Evolutionary conservation across 805 yeast species (phyloP).

Genomic region (Ogataea ganodermae): DNA sequence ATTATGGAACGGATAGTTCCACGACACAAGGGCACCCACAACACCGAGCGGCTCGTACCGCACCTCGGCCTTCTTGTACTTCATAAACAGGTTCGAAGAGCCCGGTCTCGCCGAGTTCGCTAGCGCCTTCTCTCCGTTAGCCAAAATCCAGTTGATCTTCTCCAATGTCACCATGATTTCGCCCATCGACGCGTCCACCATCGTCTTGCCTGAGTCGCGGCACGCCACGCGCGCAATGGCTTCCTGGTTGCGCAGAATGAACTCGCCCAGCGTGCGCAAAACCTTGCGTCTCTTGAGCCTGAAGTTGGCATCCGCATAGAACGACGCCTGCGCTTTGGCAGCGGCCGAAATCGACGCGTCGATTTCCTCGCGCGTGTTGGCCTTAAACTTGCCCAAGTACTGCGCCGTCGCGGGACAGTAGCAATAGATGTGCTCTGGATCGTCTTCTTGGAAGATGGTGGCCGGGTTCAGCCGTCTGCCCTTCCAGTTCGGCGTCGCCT

Average conservation of each 20-base stretch:
- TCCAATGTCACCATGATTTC: slow-evolving; percentile 95
- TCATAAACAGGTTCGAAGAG: slow-evolving; percentile 81
- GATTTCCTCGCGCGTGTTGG: slow-evolving; percentile 68
- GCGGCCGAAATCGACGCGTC: slow-evolving; percentile 61
- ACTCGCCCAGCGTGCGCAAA: slow-evolving; percentile 68
- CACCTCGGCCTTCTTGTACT: slow-evolving; percentile 90
- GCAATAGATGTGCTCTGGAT: slow-evolving; percentile 71
- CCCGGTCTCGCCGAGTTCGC: slow-evolving; percentile 79
- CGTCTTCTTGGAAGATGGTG: slow-evolving; percentile 56
- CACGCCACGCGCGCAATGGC: slow-evolving; percentile 90
- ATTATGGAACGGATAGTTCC: slow-evolving; percentile 98
- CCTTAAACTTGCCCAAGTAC: slow-evolving; percentile 68
- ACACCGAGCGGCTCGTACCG: slow-evolving; percentile 91
- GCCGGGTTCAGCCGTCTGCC: slow-evolving; percentile 75
- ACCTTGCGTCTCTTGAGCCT: slow-evolving; percentile 62
- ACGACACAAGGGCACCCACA: slow-evolving; percentile 86
- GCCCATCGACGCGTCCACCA: slow-evolving; percentile 95
- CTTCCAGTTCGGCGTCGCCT: slow-evolving; percentile 89
- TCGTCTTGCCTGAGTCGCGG: slow-evolving; percentile 94
- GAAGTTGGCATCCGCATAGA: slow-evolving; percentile 56
- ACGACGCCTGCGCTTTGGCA: slow-evolving; percentile 52
- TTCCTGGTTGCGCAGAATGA: slow-evolving; percentile 78
- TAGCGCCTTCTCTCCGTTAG: slow-evolving; percentile 76
- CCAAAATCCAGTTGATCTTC: slow-evolving; percentile 85
- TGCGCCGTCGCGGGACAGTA: slow-evolving; percentile 98